Base-by-base conservation (phyloP, 2,329 filamentous ascomycete genomes). In the Paraphoma chrysanthemicola region DNA sequence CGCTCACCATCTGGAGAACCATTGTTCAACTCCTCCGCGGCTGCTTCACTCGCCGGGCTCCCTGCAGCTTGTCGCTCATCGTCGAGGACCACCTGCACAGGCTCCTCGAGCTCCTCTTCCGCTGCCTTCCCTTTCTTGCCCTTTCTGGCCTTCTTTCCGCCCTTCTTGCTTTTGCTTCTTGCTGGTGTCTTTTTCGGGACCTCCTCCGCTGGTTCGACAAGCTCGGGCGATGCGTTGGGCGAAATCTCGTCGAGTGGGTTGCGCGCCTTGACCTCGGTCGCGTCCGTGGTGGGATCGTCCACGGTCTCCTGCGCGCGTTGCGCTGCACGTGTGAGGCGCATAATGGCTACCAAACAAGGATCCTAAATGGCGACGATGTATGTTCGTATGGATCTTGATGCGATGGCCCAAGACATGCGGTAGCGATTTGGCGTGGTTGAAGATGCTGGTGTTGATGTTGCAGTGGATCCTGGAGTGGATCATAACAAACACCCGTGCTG, bases 281-380 rank as follows among this genome's bases (percentile, higher is more conserved):
- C 63, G 48, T 76, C 76, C 36, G 39, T 38, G 50, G 69, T 57
- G 8, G 74, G 69, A 52, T 78, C 74, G 56, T 76, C 72, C 39
- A 71, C 67, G 66, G 74, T 68, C 51, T 78, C 66, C 48, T 78
- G 76, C 55, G 78, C 76, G 67, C 78, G 72, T 62, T 76, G 70
- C 45, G 76, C 76, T 36, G 79, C 77, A 56, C 80, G 77, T 52
- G 79, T 82, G 58, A 81, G 70, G 71, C 79, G 79, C 74, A 77
- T 77, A 38, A 57, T 67, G 44, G 46, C 59, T 52, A 16, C 11
- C 44, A 46, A 39, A 44, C 36, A 45, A 54, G n/a, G 38, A 30
- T 41, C 31, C n/a, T 29, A 41, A 49, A 44, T 12, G 43, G 29
- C 44, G 28, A 9, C 10, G 28, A 11, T 42, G 17, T 54, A 57